Evolutionary conservation across 345 rosid genomes (phyloP).

Genomic region (Pugionium cornutum): DNA sequence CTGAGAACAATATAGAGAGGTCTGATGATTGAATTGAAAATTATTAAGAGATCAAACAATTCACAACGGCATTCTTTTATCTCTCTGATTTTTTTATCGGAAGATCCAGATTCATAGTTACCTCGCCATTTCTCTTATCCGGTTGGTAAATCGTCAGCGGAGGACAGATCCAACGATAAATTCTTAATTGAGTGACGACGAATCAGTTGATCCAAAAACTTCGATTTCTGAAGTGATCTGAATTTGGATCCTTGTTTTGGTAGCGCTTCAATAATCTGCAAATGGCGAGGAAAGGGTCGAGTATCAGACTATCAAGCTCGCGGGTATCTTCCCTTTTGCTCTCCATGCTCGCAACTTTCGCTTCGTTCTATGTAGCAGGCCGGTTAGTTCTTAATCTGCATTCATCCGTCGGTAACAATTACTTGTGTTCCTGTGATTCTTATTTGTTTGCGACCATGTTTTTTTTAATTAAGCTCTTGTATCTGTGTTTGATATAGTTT

Average conservation of each 20-base stretch:
- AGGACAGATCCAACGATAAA: no score
- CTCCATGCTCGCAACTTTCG: constrained; percentile 68
- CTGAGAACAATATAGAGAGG: no score
- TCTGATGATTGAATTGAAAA: no score
- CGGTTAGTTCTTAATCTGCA: constrained; percentile 49
- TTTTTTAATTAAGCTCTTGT: constrained; percentile 2
- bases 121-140: no score
- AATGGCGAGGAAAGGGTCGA: constrained; percentile 58
- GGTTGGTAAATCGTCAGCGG: no score
- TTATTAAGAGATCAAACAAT: no score
- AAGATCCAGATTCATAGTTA: no score
- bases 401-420: neutral
- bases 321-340: constrained; percentile 62
- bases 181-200: no score
- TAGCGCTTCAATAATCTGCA: neutral
- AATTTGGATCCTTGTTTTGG: constrained; percentile 14
- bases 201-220: no score
- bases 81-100: no score
- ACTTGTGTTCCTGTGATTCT: constrained; percentile 5
- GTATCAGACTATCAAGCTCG: constrained; percentile 42
- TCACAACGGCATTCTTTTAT: no score
- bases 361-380: constrained; percentile 76
- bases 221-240: constrained; percentile 16
- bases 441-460: neutral
- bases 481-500: constrained; percentile 45